Base-by-base conservation (phyloP, 345 rosid species). In the Eucalyptus rudis region DNA sequence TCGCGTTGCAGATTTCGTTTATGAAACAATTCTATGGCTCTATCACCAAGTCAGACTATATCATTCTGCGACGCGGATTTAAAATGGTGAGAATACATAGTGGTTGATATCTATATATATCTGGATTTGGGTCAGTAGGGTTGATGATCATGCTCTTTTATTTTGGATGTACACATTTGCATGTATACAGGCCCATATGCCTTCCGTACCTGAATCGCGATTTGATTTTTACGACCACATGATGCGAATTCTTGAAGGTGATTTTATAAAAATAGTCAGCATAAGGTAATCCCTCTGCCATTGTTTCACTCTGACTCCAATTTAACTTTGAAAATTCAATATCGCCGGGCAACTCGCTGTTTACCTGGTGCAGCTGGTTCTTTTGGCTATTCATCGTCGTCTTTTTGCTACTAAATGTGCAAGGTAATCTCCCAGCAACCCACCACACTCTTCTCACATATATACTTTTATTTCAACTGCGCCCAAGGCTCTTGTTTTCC, bases 371-470 rank as follows among this genome's bases (percentile, higher is more conserved):
- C 90, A 97, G 99, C 86, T 95, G 97, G 97, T 95, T 95, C 90
- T 96, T 96, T 86, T 97, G 99, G 99, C 96, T 96, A 59, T 97
- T 96, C 89, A 95, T 96, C 49, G 96, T 96, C 58, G 66, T 95
- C 62, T 96, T 96, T 90, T 92, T 97, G 93, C 94, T 96, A 89
- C 92, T 96, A 89, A 94, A 97, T 76, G 92, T 97, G 43, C 92
- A 95, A 92, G 99, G 98, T 93, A 89, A 89, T 16, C 49, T 47
- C 56, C 51, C n/a, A 87, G n/a, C 49, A 49, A 88, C n/a, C 33
- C 52, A 80, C 59, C 87, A n/a, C 62, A 11, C 86, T 31, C 33
- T 52, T 9, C 50, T 25, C 40, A 19, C 22, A 22, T 81, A 31
- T n/a, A 16, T 29, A 43, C 20, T 40, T 50, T 19, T 52, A 0